Evolutionary conservation across 2,329 filamentous ascomycete species (phyloP).

Genomic region (Diaporthe sp.): DNA sequence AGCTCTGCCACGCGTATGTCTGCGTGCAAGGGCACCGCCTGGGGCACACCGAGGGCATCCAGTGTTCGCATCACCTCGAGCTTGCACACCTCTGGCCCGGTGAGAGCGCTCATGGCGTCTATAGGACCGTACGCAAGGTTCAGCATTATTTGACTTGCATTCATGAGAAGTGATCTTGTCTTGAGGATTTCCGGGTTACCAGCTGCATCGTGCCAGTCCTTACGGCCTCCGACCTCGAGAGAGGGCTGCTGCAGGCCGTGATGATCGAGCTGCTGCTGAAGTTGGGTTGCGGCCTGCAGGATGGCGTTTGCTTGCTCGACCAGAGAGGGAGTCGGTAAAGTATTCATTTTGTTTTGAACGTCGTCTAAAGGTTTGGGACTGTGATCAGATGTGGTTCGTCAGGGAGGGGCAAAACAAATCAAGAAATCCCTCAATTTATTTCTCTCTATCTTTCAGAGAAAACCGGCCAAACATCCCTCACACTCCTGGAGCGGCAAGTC

Average conservation of each 20-base stretch:
- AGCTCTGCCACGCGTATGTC: not conserved
- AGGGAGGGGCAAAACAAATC: not conserved
- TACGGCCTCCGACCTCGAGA: conserved; percentile 37
- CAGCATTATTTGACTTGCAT: not conserved
- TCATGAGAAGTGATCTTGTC: not conserved
- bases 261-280: conserved; percentile 27
- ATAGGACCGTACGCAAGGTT: not conserved
- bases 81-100: not conserved
- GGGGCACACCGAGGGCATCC: not conserved
- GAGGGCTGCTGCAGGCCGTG: not conserved
- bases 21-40: not conserved
- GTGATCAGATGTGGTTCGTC: not conserved
- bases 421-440: not conserved
- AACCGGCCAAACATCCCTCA: no score
- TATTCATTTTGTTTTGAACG: not conserved
- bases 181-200: not conserved
- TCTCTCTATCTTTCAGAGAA: not conserved
- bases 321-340: conserved; percentile 21
- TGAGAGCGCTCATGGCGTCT: not conserved
- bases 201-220: conserved; percentile 35
- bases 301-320: conserved; percentile 37
- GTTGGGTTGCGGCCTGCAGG: conserved; percentile 36
- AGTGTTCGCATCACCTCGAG: conserved; percentile 6
- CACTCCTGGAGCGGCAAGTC: not conserved
- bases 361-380: not conserved